phyloP scores from a whole-genome alignment of 2,329 filamentous ascomycete genomes.

The Botrytis squamosa region DNA sequence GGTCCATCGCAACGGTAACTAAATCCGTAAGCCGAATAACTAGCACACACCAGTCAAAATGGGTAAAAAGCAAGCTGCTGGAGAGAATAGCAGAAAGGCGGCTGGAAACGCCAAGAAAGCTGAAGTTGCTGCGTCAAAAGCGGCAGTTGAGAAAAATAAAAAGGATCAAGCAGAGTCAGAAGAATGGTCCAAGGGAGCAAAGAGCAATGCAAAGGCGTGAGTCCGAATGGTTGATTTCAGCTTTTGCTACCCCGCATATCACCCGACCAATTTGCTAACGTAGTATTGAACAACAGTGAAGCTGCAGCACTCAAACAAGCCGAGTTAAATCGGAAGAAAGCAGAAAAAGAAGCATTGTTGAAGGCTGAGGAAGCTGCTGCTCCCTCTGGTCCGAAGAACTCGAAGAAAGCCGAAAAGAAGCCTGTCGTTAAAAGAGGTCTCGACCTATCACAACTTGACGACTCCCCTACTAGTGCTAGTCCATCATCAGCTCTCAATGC shows the following conservation, averaged over 20 bases:
- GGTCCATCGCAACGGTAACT: background rate
- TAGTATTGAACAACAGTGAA: conserved; percentile 55
- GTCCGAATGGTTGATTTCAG: conserved; percentile 38
- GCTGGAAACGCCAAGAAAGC: conserved; percentile 91
- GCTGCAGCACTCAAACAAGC: conserved; percentile 81
- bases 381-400: conserved; percentile 52
- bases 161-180: conserved; percentile 65
- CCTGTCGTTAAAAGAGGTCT: conserved; percentile 59
- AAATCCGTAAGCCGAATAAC: conserved; percentile 15
- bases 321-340: conserved; percentile 83
- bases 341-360: conserved; percentile 80
- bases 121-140: conserved; percentile 78
- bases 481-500: conserved; percentile 66
- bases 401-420: conserved; percentile 68
- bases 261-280: conserved; percentile 21
- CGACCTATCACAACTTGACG: conserved; percentile 73
- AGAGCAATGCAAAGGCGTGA: conserved; percentile 84
- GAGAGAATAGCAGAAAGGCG: conserved; percentile 84
- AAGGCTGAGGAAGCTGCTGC: conserved; percentile 73
- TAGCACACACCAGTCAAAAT: conserved; percentile 46
- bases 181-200: conserved; percentile 83
- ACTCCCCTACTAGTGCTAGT: conserved; percentile 40
- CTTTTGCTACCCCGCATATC: conserved; percentile 20
- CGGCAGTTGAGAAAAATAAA: conserved; percentile 66
- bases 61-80: conserved; percentile 68